Conservation (phyloP, 306 rosid species). For the Quillaja saponaria region DNA sequence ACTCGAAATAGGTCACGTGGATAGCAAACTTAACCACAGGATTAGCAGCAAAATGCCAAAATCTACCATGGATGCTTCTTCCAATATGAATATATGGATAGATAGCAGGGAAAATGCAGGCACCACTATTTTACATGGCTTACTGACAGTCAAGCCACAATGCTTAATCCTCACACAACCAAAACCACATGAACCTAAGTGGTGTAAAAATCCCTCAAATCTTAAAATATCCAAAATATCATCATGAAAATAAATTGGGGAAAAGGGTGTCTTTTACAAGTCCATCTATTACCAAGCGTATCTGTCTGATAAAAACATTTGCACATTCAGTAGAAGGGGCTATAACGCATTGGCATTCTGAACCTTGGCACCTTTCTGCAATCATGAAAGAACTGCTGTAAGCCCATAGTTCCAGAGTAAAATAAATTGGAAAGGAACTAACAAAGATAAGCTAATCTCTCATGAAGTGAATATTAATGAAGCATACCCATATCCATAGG, state of each 20-base stretch:
- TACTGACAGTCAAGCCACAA: conserved; percentile 26
- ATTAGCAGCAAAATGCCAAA: too few species aligned
- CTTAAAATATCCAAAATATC: conserved; percentile 24
- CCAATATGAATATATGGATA: conserved; percentile 10
- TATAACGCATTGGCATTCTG: conserved; percentile 77
- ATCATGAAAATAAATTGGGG: conserved; percentile 22
- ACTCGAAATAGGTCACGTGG: too few species aligned
- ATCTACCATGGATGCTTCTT: too few species aligned
- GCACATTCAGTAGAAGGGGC: conserved; percentile 64
- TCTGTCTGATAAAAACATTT: conserved; percentile 17
- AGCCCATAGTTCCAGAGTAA: neutral
- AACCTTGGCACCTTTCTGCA: conserved; percentile 83
- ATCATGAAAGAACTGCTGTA: conserved; percentile 13
- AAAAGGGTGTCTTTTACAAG: conserved; percentile 18
- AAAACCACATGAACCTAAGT: conserved; percentile 33
- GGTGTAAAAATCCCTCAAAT: conserved; percentile 24
- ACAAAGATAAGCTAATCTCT: neutral
- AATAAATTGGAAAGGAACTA: neutral
- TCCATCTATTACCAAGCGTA: conserved; percentile 18
- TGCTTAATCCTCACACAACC: conserved; percentile 36
- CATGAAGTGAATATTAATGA: neutral
- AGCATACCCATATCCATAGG: conserved; percentile 80
- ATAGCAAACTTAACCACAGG: too few species aligned
- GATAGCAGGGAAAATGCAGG: conserved; percentile 29
- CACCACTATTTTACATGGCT: conserved; percentile 38